phyloP scores from a whole-genome alignment of 2,329 filamentous ascomycete species.

The Ophiocordyceps camponoti-saundersi region DNA sequence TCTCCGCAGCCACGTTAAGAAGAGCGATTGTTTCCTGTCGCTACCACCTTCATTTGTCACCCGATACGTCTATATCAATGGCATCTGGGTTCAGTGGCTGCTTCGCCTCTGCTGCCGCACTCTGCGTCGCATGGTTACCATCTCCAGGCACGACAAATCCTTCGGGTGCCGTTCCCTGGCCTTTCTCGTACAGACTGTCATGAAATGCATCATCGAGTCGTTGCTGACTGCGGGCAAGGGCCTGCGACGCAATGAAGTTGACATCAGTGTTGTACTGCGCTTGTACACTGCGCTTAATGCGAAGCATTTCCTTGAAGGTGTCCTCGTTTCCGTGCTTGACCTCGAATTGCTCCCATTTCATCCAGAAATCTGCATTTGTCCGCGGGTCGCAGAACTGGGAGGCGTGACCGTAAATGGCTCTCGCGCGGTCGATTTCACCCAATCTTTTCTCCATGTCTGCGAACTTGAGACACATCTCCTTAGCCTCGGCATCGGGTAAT shows the following conservation, averaged over 20 bases:
- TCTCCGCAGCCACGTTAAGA: too few species aligned
- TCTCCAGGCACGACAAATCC: neutral
- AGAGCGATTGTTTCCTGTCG: too few species aligned
- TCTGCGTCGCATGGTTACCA: neutral
- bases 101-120: neutral
- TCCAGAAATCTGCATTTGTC: slow-evolving; percentile 81
- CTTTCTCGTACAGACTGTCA: neutral
- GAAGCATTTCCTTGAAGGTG: slow-evolving; percentile 97
- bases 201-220: slow-evolving; percentile 20
- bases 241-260: slow-evolving; percentile 94
- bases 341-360: slow-evolving; percentile 93
- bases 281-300: slow-evolving; percentile 92
- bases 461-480: slow-evolving; percentile 97
- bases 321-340: slow-evolving; percentile 97
- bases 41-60: neutral
- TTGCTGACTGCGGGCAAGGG: slow-evolving; percentile 67
- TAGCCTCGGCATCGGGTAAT: slow-evolving; percentile 82
- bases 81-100: neutral
- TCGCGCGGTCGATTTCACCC: slow-evolving; percentile 84
- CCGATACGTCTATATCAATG: neutral
- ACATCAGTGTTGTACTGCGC: slow-evolving; percentile 98
- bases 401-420: slow-evolving; percentile 90
- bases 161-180: neutral
- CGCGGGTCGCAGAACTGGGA: slow-evolving; percentile 95
- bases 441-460: slow-evolving; percentile 88